Percentiles rank a stretch among this genome's conserved stretches.
Conservation (phyloP, 441 rosid genomes). For the Syzygium syzygioides region DNA sequence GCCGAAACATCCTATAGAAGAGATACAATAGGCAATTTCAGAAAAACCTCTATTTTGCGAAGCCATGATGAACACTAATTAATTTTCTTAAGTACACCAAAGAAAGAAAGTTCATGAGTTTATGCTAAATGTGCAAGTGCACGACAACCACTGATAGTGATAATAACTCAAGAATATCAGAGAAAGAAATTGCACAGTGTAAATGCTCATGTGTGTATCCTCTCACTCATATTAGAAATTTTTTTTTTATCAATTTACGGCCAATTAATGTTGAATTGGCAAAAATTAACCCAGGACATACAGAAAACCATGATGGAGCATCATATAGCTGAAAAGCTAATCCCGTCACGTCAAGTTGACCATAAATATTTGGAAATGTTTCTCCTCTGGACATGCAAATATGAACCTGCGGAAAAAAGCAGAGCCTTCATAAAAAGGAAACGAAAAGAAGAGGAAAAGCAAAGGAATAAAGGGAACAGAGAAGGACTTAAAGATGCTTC, state of each 20-base stretch:
- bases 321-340: slow-evolving; percentile 82
- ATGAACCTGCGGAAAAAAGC: slow-evolving; percentile 59
- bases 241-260: neutral
- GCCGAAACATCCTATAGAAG: slow-evolving; percentile 73
- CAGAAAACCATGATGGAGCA: slow-evolving; percentile 89
- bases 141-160: neutral
- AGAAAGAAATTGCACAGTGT: neutral
- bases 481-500: neutral
- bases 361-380: slow-evolving; percentile 92
- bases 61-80: neutral
- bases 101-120: neutral
- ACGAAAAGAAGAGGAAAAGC: slow-evolving; percentile 3
- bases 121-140: neutral
- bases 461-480: slow-evolving; percentile 10
- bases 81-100: neutral
- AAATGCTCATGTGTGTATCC: neutral
- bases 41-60: neutral
- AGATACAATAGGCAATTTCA: slow-evolving; percentile 3
- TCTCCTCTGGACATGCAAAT: slow-evolving; percentile 97
- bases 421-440: neutral
- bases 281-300: slow-evolving; percentile 29
- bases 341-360: slow-evolving; percentile 91
- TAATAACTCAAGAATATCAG: neutral
- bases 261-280: neutral
- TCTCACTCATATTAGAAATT: neutral